Evolutionary conservation across 78 protist genomes (phyloP).

Genomic region (Dictyostelium firmibasis): DNA sequence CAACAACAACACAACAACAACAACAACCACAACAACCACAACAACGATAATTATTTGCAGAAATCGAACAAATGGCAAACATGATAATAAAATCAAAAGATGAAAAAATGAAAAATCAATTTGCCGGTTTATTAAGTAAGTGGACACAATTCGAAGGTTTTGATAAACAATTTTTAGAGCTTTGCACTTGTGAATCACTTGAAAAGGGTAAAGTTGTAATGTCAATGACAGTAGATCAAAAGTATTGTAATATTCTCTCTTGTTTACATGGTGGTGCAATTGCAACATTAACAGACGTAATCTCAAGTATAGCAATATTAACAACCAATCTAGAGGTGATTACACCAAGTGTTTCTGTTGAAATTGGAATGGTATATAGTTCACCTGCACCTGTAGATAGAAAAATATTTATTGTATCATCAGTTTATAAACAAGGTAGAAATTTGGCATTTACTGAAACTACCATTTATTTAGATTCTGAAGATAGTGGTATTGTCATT

Average conservation of each 20-base stretch:
- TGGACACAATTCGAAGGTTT: background rate
- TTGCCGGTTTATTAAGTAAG: background rate
- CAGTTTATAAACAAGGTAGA: constrained; percentile 25
- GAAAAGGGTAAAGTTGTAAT: constrained; percentile 1
- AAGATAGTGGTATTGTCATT: background rate
- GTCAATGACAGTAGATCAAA: constrained; percentile 18
- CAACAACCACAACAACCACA: background rate
- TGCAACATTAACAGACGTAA: constrained; percentile 10
- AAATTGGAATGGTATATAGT: background rate
- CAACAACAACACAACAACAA: background rate
- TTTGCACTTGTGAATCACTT: background rate
- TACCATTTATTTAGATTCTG: background rate
- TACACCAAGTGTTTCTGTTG: constrained; percentile 36
- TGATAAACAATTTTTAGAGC: background rate
- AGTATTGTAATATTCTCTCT: constrained; percentile 17
- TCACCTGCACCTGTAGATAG: background rate
- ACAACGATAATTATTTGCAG: too few relatives aligned
- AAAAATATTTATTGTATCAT: background rate
- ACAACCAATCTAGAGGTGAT: background rate
- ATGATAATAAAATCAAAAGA: background rate
- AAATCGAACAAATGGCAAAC: background rate
- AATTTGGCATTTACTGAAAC: constrained; percentile 61
- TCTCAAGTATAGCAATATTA: constrained; percentile 20
- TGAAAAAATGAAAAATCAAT: background rate
- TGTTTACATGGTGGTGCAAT: constrained; percentile 44